Percentiles rank a stretch among this genome's conserved stretches.
These are phyloP conservation scores for Amanita molliuscula DNA, from an alignment of 768 basidiomycete genomes.

Conservation along the genomic window DNA sequence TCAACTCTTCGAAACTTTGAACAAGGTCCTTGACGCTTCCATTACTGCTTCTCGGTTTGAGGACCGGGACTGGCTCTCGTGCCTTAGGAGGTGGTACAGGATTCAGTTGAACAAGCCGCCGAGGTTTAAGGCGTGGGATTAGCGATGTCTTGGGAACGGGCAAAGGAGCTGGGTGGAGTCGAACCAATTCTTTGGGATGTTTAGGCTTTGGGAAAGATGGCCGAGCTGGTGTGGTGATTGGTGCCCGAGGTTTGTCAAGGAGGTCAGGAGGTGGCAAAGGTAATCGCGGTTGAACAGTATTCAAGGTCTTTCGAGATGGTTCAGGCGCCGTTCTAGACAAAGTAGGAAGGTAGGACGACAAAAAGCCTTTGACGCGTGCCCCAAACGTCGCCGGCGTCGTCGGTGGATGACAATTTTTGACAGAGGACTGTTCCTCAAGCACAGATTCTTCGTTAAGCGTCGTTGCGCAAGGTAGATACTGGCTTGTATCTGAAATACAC, in stretches of 20 bases:
- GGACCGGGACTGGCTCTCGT: constrained; percentile 11
- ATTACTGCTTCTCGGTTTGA: constrained; percentile 44
- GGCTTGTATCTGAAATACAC: not conserved
- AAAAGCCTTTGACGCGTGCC: constrained; percentile 43
- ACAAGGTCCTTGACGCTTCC: constrained; percentile 69
- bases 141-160: constrained; percentile 24
- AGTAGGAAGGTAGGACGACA: constrained; percentile 52
- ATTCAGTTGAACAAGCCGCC: constrained; percentile 47
- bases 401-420: not conserved
- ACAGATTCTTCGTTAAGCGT: not conserved
- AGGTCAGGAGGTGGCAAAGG: constrained; percentile 47
- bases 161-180: constrained; percentile 44
- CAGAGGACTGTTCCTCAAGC: not conserved
- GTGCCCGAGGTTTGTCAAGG: constrained; percentile 38
- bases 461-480: not conserved
- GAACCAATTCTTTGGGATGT: constrained; percentile 58
- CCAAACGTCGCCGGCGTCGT: constrained; percentile 25
- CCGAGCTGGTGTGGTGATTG: constrained; percentile 49
- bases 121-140: constrained; percentile 33
- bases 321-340: constrained; percentile 27
- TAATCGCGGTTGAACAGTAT: constrained; percentile 27
- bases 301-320: constrained; percentile 12
- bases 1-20: constrained; percentile 39
- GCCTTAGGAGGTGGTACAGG: constrained; percentile 24
- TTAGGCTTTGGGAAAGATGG: constrained; percentile 32